Evolutionary conservation across 2,329 filamentous ascomycete genomes (phyloP).

Genomic region (Ceratocystis cubensis): DNA sequence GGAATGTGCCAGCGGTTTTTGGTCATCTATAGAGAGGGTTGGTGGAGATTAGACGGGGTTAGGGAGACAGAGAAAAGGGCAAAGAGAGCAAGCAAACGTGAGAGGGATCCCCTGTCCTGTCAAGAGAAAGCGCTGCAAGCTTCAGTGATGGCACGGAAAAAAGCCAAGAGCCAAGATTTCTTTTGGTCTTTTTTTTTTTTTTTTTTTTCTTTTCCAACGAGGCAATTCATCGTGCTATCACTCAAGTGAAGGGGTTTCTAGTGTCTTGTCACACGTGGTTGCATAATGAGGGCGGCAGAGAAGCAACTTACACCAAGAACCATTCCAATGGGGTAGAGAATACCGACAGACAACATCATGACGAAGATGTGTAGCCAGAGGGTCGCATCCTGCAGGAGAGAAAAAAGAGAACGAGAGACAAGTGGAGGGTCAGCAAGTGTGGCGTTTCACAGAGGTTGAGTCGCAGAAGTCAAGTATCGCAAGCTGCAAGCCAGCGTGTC

Average conservation of each 20-base stretch:
- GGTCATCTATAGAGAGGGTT: slow-evolving; percentile 49
- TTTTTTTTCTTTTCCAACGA: too few relatives aligned
- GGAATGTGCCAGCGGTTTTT: slow-evolving; percentile 93
- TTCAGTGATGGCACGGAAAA: not conserved
- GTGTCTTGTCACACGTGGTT: not conserved
- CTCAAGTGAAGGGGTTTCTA: not conserved
- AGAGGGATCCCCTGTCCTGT: not conserved
- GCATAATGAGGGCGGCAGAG: not conserved
- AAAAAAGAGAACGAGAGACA: not conserved
- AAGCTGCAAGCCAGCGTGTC: not conserved
- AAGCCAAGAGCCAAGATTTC: not conserved
- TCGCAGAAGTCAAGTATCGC: not conserved
- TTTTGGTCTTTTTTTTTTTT: too few relatives aligned
- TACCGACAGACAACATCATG: slow-evolving; percentile 75
- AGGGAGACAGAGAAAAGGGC: not conserved
- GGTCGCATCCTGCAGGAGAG: slow-evolving; percentile 50
- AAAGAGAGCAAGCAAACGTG: not conserved
- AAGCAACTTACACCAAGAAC: slow-evolving; percentile 62
- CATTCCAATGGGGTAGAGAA: slow-evolving; percentile 92
- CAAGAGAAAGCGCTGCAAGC: not conserved
- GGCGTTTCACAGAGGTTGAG: not conserved
- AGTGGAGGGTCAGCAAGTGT: not conserved
- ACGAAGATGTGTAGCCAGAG: slow-evolving; percentile 91
- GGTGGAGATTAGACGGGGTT: not conserved
- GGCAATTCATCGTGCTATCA: not conserved